Conservation (phyloP, 148 eudicot genomes). For the Beta vulgaris region DNA sequence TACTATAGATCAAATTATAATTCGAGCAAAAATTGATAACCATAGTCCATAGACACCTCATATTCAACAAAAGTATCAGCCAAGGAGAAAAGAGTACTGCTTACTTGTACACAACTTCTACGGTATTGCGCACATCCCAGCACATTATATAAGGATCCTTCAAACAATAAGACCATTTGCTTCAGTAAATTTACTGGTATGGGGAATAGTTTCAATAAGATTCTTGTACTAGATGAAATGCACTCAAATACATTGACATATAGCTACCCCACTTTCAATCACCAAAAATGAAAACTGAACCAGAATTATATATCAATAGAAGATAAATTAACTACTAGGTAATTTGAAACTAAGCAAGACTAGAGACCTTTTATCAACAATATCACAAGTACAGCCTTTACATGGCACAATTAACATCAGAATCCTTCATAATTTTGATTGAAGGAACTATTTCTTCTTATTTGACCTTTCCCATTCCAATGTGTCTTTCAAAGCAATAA, state of each 20-base stretch:
- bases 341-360: background rate
- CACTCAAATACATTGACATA: background rate
- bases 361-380: slow-evolving; percentile 8
- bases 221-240: background rate
- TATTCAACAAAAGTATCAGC: background rate
- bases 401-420: background rate
- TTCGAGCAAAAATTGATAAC: background rate
- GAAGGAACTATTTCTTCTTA: background rate
- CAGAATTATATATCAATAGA: background rate
- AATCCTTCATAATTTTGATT: no score
- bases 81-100: slow-evolving; percentile 19
- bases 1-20: background rate
- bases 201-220: background rate
- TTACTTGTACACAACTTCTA: slow-evolving; percentile 89
- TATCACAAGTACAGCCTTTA: background rate
- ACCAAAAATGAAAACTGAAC: no score
- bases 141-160: slow-evolving; percentile 96
- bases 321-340: background rate
- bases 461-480: background rate
- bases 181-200: slow-evolving; percentile 8
- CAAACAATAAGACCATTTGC: slow-evolving; percentile 6
- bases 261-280: background rate
- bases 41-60: background rate
- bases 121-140: slow-evolving; percentile 99
- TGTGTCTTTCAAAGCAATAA: background rate